phyloP scores from a whole-genome alignment of 2,329 filamentous ascomycete genomes.

The Aspergillus unguis region DNA sequence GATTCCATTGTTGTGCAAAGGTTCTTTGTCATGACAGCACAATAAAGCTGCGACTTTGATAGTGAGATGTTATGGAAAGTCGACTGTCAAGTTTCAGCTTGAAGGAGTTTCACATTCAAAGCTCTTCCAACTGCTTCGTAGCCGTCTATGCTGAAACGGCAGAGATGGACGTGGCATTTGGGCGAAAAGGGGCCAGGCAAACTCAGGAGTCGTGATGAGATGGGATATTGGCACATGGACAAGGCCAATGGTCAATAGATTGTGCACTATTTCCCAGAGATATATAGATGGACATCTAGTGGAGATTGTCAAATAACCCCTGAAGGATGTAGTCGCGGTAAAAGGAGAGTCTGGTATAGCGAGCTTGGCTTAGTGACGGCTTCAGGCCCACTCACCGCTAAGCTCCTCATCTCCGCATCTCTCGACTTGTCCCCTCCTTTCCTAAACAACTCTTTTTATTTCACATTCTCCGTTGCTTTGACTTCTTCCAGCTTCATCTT shows the following conservation, averaged over 20 bases:
- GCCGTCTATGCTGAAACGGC: no score
- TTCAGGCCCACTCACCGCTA: constrained; percentile 16
- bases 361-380: background rate
- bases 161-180: background rate
- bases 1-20: no score
- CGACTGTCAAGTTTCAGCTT: no score
- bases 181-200: background rate
- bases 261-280: background rate
- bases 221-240: background rate
- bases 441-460: constrained; percentile 8
- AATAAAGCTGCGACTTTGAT: no score
- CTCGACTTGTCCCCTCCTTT: constrained; percentile 16
- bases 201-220: background rate
- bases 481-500: constrained; percentile 8
- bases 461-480: background rate
- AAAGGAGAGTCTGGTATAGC: background rate
- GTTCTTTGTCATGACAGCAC: no score
- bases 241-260: background rate
- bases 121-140: no score
- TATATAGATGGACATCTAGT: background rate
- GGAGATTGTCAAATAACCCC: background rate
- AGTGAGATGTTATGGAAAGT: no score
- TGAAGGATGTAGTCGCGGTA: background rate
- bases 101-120: no score
- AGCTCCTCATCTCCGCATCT: constrained; percentile 22